These are phyloP conservation scores for Ceratocystis destructans DNA, from an alignment of 2,329 filamentous ascomycete genomes.

Conservation along the genomic window DNA sequence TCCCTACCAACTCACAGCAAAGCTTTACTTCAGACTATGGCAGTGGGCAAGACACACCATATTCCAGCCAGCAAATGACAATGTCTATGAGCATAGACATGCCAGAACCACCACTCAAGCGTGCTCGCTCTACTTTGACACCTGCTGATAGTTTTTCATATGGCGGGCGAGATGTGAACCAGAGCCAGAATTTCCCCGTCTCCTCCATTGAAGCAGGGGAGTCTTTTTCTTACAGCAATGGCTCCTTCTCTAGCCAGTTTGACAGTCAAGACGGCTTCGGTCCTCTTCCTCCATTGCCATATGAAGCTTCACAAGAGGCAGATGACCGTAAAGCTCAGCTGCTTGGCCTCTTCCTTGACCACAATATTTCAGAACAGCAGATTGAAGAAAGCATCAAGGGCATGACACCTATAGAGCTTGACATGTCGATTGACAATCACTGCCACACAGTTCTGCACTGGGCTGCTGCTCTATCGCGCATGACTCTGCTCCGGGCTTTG, in stretches of 20 bases:
- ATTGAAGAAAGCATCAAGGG: conserved; percentile 65
- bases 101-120: conserved; percentile 70
- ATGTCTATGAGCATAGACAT: conserved; percentile 37
- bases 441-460: conserved; percentile 88
- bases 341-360: conserved; percentile 70
- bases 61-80: conserved; percentile 25
- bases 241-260: conserved; percentile 21
- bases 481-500: conserved; percentile 66
- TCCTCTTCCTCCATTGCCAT: conserved; percentile 51
- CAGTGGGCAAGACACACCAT: conserved; percentile 26
- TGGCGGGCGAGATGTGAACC: conserved; percentile 33
- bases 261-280: conserved; percentile 35
- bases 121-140: conserved; percentile 44
- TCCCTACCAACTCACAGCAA: conserved; percentile 67
- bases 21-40: conserved; percentile 65
- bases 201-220: conserved; percentile 71
- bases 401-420: conserved; percentile 66
- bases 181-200: conserved; percentile 43
- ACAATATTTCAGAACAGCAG: conserved; percentile 53
- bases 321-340: conserved; percentile 71
- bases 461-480: conserved; percentile 83
- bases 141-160: conserved; percentile 43
- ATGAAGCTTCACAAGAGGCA: conserved; percentile 47
- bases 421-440: conserved; percentile 81
- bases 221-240: conserved; percentile 55